Evolutionary conservation across 2,329 filamentous ascomycete species (phyloP).

Genomic region (Aureobasidium sp.): DNA sequence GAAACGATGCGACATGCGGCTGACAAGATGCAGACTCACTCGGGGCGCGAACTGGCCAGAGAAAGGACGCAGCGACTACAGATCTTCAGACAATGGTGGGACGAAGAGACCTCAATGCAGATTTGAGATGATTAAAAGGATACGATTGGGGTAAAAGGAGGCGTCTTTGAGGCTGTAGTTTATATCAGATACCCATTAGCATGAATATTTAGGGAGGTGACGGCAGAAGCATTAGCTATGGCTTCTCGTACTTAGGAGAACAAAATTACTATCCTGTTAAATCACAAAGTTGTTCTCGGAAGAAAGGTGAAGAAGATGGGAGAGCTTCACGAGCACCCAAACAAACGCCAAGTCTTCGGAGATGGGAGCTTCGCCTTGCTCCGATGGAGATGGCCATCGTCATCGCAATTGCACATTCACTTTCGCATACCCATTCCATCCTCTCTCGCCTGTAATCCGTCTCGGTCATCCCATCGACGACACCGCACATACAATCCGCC

Average conservation of each 20-base stretch:
- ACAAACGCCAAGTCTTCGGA: constrained; percentile 4
- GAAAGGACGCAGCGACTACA: constrained; percentile 41
- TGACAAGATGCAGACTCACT: constrained; percentile 31
- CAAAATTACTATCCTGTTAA: background rate
- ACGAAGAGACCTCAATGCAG: constrained; percentile 33
- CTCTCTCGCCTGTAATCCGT: background rate
- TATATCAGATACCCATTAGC: constrained; percentile 4
- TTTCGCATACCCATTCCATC: background rate
- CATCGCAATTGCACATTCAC: background rate
- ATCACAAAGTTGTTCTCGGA: background rate
- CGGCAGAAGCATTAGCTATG: background rate
- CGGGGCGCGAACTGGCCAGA: constrained; percentile 41
- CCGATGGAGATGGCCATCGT: background rate
- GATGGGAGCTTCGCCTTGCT: background rate
- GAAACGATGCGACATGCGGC: background rate
- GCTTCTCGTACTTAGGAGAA: background rate
- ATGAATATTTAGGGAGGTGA: background rate
- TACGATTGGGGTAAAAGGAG: background rate
- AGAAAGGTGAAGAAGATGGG: background rate
- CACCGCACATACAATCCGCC: constrained; percentile 23
- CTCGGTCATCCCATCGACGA: background rate
- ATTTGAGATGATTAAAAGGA: background rate
- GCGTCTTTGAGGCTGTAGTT: background rate
- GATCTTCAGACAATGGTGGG: constrained; percentile 47
- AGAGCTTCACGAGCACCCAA: background rate